Evolutionary conservation across 23 red algal species (phyloP), one percentile per base, ranked within the genome.

Genomic region (Gracilaria gracilis): DNA sequence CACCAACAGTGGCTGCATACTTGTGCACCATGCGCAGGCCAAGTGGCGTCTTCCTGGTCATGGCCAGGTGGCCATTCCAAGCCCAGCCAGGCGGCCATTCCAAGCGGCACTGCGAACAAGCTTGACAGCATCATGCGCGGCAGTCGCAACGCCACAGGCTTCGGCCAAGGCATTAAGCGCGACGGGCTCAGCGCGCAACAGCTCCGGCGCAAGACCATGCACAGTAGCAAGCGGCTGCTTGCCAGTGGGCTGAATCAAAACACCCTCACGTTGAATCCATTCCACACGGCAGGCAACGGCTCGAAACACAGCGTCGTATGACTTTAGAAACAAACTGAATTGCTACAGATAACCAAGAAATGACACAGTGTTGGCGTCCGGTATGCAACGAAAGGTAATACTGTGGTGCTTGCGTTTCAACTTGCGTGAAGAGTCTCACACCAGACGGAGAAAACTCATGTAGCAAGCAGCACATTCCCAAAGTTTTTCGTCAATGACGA

Each of bases 11-110:
- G 88, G 95, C 89, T 6, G 88, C 96, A 57, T 98, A 98, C 80
- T 98, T 98, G 72, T 98, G 93, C 19, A 98, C 86, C 57, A 95
- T 12, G 13, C 96, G 96, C 50, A 98, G 94, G 17, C 96, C 96
- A 15, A 93, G 96, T 0, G 96, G 93, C 16, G 96, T 98, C 75
- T 98, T 98, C 21, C 96, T 61, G 24, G 96, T 98, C 29, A 88
- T 93, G 21, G 96, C 93, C 13, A 98, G 57, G 2, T n/a, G n/a
- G n/a, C n/a, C n/a, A n/a, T n/a, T n/a, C n/a, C n/a, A n/a, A n/a
- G n/a, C n/a, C n/a, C n/a, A n/a, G n/a, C n/a, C n/a, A n/a, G n/a
- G n/a, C 61, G 21, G 16, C 96, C 96, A 15, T 21, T 62, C 96
- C 96, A 98, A 61, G 67, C 54, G 47, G 33, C 46, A 37, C 42